Percentiles rank a stretch among this genome's conserved stretches.
Conservation (phyloP, 805 yeast genomes). For the Lachancea kluyveri region DNA sequence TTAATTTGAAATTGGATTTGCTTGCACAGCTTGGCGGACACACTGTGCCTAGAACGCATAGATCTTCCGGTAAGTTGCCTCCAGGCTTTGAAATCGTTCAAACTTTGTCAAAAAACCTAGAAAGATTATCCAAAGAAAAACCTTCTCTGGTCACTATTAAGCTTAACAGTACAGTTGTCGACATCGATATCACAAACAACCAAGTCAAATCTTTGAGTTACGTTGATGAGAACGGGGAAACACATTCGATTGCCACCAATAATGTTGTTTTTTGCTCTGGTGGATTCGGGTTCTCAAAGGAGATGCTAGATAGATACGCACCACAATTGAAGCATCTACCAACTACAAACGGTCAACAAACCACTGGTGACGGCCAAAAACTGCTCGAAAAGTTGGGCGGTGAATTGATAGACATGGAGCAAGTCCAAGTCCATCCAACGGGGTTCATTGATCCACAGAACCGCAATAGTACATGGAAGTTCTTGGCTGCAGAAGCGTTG, state of each 20-base stretch:
- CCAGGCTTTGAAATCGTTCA: constrained; percentile 57
- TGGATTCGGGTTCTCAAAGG: constrained; percentile 42
- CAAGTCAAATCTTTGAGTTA: constrained; percentile 40
- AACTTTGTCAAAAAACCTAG: constrained; percentile 35
- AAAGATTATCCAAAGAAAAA: constrained; percentile 25
- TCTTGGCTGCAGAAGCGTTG: constrained; percentile 53
- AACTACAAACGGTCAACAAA: constrained; percentile 50
- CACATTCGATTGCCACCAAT: constrained; percentile 21
- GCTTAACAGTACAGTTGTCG: constrained; percentile 35
- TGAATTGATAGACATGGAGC: constrained; percentile 48
- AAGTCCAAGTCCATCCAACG: constrained; percentile 58
- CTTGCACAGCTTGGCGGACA: constrained; percentile 83
- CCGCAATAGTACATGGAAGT: constrained; percentile 40
- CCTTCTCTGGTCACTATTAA: constrained; percentile 31
- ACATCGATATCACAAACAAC: constrained; percentile 25
- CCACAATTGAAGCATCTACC: constrained; percentile 44
- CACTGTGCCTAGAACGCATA: constrained; percentile 71
- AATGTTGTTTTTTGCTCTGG: constrained; percentile 52
- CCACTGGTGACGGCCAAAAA: constrained; percentile 54
- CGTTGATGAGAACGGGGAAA: constrained; percentile 24
- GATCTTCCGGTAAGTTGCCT: constrained; percentile 55
- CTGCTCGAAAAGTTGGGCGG: constrained; percentile 44
- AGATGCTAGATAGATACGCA: constrained; percentile 36
- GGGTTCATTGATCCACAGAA: constrained; percentile 46
- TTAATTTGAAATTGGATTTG: constrained; percentile 55